These are phyloP conservation scores for Neofusicoccum sp. DNA, from an alignment of 2,329 filamentous ascomycete species.

Conservation along the genomic window DNA sequence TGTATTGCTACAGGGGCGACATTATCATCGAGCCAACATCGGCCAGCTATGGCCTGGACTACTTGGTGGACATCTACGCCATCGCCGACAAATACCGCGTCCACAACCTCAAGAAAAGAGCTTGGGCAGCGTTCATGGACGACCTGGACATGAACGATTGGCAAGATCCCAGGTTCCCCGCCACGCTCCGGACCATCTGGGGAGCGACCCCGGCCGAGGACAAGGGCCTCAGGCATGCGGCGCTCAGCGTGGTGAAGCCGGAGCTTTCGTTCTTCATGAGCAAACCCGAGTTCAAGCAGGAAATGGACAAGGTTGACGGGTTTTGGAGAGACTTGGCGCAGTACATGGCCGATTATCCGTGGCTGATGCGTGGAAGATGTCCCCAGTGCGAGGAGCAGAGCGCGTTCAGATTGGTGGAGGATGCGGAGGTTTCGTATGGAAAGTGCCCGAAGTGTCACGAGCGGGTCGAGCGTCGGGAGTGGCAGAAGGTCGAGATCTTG, in stretches of 20 bases:
- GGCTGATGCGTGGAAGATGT: too few relatives aligned
- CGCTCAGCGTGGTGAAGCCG: neutral
- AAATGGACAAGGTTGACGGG: neutral
- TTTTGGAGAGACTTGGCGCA: neutral
- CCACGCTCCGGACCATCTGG: neutral
- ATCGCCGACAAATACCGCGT: slow-evolving; percentile 15
- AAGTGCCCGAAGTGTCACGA: too few relatives aligned
- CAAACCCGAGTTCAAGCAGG: slow-evolving; percentile 4
- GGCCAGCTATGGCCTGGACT: neutral
- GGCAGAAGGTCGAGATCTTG: too few relatives aligned
- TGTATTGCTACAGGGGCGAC: slow-evolving; percentile 21
- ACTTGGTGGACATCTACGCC: neutral
- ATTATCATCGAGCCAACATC: neutral
- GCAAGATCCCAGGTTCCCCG: neutral
- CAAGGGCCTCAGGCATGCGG: neutral
- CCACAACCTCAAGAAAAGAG: neutral
- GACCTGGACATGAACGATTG: neutral
- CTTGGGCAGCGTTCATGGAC: neutral
- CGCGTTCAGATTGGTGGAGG: too few relatives aligned
- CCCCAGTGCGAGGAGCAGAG: too few relatives aligned
- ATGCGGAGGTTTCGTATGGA: too few relatives aligned
- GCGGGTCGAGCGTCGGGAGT: too few relatives aligned
- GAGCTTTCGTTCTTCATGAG: slow-evolving; percentile 2
- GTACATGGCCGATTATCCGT: neutral
- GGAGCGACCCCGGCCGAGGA: neutral